Evolutionary conservation across 2,329 filamentous ascomycete genomes (phyloP), one percentile per base, ranked within the genome.

Genomic region (Stachybotrys chartarum): DNA sequence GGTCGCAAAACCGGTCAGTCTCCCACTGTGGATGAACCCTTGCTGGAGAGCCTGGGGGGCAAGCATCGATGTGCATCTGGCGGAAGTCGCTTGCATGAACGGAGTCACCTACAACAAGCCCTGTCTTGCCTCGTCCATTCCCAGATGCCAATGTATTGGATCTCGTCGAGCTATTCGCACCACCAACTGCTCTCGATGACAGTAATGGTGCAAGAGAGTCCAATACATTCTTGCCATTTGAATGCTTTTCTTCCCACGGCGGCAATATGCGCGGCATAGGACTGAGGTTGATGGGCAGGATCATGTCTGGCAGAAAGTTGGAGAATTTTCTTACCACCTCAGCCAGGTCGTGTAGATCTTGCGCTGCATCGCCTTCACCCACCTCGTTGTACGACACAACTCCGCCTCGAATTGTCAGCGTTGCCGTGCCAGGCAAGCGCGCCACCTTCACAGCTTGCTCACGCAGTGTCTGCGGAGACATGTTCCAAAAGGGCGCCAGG

Each of bases 261-360:
- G 71, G 70, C 6, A 74, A 60, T n/a, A 74, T 61, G 5, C 71
- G 67, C 16, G 72, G 71, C 7, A 63, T 59, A 10, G 60, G 56
- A 17, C 88, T 82, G 18, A 89, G 77, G 66, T 96, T 96, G 72
- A 96, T 88, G 0, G 89, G 88, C 18, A 96, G 72, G 59, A 91
- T 84, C 88, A 96, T 92, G 59, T 92, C 83, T 1, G 90, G 90
- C 14, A 96, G 75, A 64, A 87, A 83, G 59, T 85, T 73, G 1
- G 85, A 79, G 62, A 96, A 96, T 1, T 79, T 75, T 53, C 82
- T 75, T 66, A 95, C 83, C 81, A 94, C 88, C 5, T 80, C 79
- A 7, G 83, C 75, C 0, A 81, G 64, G n/a, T 72, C 70, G 14
- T 77, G 69, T 45, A 83, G 61, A 12, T 65, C 56, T 17, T 68